A percentile compares a stretch with the other conserved stretches of the same genome.
These are phyloP conservation scores for Isabelozyma heimii DNA, from an alignment of 805 yeast genomes.

Conservation along the genomic window DNA sequence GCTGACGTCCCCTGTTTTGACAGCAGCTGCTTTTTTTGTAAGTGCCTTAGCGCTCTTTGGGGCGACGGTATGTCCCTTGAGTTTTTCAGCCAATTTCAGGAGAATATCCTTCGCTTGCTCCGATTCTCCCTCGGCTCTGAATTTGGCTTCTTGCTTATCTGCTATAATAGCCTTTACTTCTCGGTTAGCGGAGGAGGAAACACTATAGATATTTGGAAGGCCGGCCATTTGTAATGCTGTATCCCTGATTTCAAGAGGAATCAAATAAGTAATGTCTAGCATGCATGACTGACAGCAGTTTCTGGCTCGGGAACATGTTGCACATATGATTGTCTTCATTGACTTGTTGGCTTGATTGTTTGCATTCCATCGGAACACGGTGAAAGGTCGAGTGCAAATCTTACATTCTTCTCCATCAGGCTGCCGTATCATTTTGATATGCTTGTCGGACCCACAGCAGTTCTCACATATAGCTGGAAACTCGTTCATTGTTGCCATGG, in stretches of 20 bases:
- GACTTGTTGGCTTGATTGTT: slow-evolving; percentile 38
- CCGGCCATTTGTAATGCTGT: slow-evolving; percentile 75
- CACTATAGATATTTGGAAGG: slow-evolving; percentile 21
- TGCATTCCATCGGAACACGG: slow-evolving; percentile 73
- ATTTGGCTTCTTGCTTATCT: slow-evolving; percentile 52
- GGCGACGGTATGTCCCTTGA: slow-evolving; percentile 7
- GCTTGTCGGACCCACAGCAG: slow-evolving; percentile 69
- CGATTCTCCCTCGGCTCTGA: slow-evolving; percentile 13
- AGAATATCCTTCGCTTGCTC: slow-evolving; percentile 51
- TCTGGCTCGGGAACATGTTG: slow-evolving; percentile 72
- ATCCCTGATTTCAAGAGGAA: slow-evolving; percentile 78
- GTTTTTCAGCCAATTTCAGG: slow-evolving; percentile 40
- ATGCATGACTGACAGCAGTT: slow-evolving; percentile 89
- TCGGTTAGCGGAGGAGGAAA: slow-evolving; percentile 16
- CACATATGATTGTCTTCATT: slow-evolving; percentile 69
- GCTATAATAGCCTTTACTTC: slow-evolving; percentile 41
- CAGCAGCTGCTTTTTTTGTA: slow-evolving; percentile 1
- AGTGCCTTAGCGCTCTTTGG: neutral
- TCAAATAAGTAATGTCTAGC: slow-evolving; percentile 75
- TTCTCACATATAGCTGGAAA: slow-evolving; percentile 68
- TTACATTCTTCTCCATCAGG: slow-evolving; percentile 77
- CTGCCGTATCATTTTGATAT: slow-evolving; percentile 70
- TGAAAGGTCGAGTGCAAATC: slow-evolving; percentile 81
- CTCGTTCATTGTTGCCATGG: slow-evolving; percentile 6
- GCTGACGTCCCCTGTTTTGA: slow-evolving; percentile 43